Base-by-base conservation (phyloP, 2,329 filamentous ascomycete genomes). In the Fusarium napiforme region DNA sequence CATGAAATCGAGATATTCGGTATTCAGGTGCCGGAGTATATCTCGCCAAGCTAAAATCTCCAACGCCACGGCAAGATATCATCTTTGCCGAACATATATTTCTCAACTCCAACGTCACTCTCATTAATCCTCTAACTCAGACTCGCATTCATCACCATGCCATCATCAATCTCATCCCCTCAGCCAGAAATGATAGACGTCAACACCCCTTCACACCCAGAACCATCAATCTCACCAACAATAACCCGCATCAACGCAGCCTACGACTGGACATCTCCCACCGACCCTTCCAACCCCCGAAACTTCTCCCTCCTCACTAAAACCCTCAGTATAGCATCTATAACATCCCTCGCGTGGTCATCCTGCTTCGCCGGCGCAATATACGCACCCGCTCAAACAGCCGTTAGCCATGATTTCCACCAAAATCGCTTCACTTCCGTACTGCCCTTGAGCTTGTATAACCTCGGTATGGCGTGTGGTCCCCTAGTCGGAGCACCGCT, bases 381-480 rank as follows among this genome's bases (percentile, higher is more conserved):
- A 19, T 72, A 72, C 9, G 69, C 70, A 1, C 69, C 70, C 0
- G 69, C 70, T 0, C 70, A 72, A 56, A 28, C 36, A 7, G 42
- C 69, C 1, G 69, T 73, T 0, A 30, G 53, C 5, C 11, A 60
- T 9, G 70, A 62, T 21, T 73, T 72, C 3, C 34, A 52, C 4
- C 43, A 59, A 28, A 49, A 36, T 1, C 60, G 46, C 3, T 8
- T 66, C n/a, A n/a, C n/a, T n/a, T n/a, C 60, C 1, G 66, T 73
- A 0, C 32, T 73, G 0, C 71, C 71, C 1, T 5, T 73, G 8
- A 63, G 65, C 23, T 9, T 73, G 26, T 73, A 73, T 23, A 73
- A 73, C 9, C 70, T 73, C 23, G 71, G 71, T 9, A 73, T 73
- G 70, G 71, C 71, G 5, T 73, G 71, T 2, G 71, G 71, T 1